Percentiles rank a stretch among this genome's conserved stretches.
Conservation (phyloP, 2,329 filamentous ascomycete genomes). For the Fonsecaea pedrosoi region DNA sequence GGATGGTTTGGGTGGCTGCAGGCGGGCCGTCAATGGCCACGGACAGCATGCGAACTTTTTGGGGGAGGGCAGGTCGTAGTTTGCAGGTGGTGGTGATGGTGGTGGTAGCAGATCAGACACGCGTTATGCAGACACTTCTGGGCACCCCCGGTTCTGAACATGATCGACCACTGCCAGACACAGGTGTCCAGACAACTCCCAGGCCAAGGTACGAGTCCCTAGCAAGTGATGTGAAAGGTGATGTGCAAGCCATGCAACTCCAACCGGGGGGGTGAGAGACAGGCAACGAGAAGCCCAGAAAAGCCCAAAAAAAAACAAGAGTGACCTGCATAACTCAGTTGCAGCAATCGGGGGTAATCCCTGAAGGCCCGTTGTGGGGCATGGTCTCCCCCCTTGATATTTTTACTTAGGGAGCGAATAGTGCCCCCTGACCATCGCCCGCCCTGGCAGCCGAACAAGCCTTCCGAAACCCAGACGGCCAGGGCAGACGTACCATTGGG, state of each 20-base stretch:
- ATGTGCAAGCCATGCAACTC: slow-evolving; percentile 16
- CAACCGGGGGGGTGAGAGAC: slow-evolving; percentile 5
- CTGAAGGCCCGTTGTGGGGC: neutral
- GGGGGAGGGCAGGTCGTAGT: neutral
- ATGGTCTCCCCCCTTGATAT: slow-evolving; percentile 12
- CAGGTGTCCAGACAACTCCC: no score
- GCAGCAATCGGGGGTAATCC: neutral
- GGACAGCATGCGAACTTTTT: slow-evolving; percentile 10
- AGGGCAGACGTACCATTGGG: slow-evolving; percentile 9
- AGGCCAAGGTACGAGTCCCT: no score
- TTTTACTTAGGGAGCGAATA: slow-evolving; percentile 8
- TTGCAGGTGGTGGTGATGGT: neutral
- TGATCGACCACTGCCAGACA: neutral
- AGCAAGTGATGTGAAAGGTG: slow-evolving; percentile 3
- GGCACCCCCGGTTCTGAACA: neutral
- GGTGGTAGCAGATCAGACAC: neutral
- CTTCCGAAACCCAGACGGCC: slow-evolving; percentile 11
- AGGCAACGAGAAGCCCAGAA: slow-evolving; percentile 9
- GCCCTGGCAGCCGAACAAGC: slow-evolving; percentile 1
- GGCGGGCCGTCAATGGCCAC: neutral
- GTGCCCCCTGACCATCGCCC: neutral
- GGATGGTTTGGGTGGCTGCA: slow-evolving; percentile 5
- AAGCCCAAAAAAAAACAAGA: neutral
- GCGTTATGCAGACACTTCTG: neutral
- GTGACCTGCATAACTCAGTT: slow-evolving; percentile 2